Percentiles rank a stretch among this genome's conserved stretches.
Evolutionary conservation across 257 asterid genomes (phyloP).

Genomic region (Vinca minor): DNA sequence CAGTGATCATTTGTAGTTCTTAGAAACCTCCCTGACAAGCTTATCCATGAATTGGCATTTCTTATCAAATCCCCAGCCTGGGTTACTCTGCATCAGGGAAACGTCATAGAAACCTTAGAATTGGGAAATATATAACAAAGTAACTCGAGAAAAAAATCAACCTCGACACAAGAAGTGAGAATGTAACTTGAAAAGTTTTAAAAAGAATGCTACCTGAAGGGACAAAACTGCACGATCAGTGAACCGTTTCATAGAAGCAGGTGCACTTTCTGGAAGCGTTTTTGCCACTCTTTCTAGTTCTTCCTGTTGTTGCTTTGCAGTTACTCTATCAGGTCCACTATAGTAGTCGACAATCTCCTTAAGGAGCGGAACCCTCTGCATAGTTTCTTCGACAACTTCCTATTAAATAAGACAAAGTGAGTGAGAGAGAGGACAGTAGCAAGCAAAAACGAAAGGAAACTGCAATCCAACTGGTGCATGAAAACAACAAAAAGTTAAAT

Average conservation of each 20-base stretch:
- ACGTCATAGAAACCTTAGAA: neutral
- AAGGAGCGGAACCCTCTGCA: constrained; percentile 67
- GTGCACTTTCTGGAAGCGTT: constrained; percentile 66
- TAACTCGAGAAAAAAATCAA: neutral
- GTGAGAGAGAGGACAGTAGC: neutral
- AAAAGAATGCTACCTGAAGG: constrained; percentile 52
- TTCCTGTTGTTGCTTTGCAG: constrained; percentile 72
- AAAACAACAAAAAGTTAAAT: neutral
- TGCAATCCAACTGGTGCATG: neutral
- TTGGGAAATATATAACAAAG: constrained; percentile 3
- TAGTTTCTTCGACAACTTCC: constrained; percentile 61
- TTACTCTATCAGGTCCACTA: constrained; percentile 78
- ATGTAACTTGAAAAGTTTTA: neutral
- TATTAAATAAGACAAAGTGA: constrained; percentile 12
- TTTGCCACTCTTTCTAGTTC: constrained; percentile 80
- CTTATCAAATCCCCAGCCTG: constrained; percentile 89
- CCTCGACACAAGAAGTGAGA: neutral
- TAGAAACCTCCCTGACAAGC: constrained; percentile 52
- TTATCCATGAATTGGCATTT: constrained; percentile 82
- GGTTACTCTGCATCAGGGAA: constrained; percentile 63
- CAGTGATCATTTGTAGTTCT: constrained; percentile 49
- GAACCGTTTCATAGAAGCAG: constrained; percentile 62
- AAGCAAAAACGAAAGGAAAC: constrained; percentile 3
- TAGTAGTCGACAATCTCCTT: constrained; percentile 64
- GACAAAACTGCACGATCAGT: constrained; percentile 73